Base-by-base conservation (phyloP, 2,329 filamentous ascomycete species). In the Tolypocladium guangdongense region DNA sequence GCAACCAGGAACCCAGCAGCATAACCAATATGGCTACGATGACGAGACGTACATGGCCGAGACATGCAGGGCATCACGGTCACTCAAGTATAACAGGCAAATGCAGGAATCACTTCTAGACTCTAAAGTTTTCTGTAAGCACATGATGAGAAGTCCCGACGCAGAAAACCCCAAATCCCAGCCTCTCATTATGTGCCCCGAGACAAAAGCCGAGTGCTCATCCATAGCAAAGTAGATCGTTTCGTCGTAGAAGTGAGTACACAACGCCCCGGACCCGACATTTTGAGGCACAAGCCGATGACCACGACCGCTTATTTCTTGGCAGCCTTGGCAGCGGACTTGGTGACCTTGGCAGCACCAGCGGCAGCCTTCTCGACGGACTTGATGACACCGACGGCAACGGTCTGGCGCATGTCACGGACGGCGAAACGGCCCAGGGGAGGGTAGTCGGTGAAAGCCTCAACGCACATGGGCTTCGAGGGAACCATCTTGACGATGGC, bases 401-500 rank as follows among this genome's bases (percentile, higher is more conserved):
- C 88, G 76, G 88, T 92, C 74, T 88, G 82, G 73, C 82, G 80
- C 91, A 96, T 96, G 81, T 96, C 92, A 87, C 92, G 92, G 84
- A 99, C 93, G 76, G 93, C 93, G 85, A 99, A 99, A 87, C 93
- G 92, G 76, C 93, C 93, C 70, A 99, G 90, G 77, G 93, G 93
- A 71, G 93, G 92, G 84, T 97, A 99, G 74, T 96, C 90, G 71
- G 91, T 96, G 90, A 97, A 99, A 68, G 93, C 82, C 90, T 99
- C 93, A 78, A 99, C 93, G 78, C 93, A 99, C 93, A 99, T 99
- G 75, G 93, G 93, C 91, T 99, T 99, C 82, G 92, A 96, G 75
- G 93, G 93, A 83, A 96, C 74, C 93, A 99, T 97, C 90, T 96
- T 97, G 82, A 99, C 93, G 81, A 99, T 99, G 77, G 92, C 92